Evolutionary conservation across 805 yeast genomes (phyloP), one percentile per base, ranked within the genome.

Genomic region (Lipomyces anomalus): DNA sequence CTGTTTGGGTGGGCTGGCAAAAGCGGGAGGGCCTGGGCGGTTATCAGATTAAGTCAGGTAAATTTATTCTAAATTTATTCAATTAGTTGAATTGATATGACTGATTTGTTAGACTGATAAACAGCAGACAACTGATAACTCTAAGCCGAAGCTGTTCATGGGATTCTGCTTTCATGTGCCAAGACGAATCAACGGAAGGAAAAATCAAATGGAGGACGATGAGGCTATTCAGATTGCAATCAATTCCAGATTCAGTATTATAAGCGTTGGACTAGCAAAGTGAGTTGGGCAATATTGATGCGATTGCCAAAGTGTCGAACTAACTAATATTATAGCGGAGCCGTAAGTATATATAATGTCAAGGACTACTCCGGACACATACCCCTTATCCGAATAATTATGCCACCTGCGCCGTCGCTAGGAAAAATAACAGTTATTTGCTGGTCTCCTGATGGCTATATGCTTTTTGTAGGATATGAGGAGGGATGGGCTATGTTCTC

Each of bases 401-500:
- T 48, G 13, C 47, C 61, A 2, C 63, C 65, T 4, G 50, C 49
- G 18, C 36, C 56, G 5, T 39, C 57, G 2, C 46, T 59, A 1
- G 67, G 65, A 1, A 29, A 42, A 4, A 44, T 61, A 21, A 46
- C 50, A n/a, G 44, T 53, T 17, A 29, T 69, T 22, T 48, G 58
- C 16, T 67, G 71, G 69, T 55, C 74, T 35, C 56, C 72, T 36
- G 61, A 65, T 53, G 61, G 74, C 49, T 49, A 62, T 59, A 42
- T 65, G 22, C 35, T 61, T 24, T 45, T 62, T 60, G 59, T 57
- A 17, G 61, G 67, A 41, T 58, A 53, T 58, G 46, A 57, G 43
- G 62, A 61, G 35, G 79, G 79, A 4, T 76, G 79, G 79, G 68
- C 67, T 39, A 47, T 72, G 22, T 67, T 65, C 48, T 72, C 80